These are phyloP conservation scores for Boletus barrowsii DNA, from an alignment of 768 basidiomycete species.

Conservation along the genomic window DNA sequence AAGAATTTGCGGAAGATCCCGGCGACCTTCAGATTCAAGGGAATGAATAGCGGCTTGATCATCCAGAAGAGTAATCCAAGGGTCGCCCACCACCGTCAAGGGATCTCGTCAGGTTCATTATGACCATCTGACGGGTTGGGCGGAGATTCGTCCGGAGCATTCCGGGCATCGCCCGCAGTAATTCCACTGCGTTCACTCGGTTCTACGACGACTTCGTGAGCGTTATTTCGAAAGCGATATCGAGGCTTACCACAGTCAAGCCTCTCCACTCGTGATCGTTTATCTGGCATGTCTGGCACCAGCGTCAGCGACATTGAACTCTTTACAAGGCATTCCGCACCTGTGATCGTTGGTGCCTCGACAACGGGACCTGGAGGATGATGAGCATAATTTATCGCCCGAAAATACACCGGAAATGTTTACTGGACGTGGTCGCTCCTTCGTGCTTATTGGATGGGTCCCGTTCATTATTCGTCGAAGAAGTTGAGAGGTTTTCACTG, in stretches of 20 bases:
- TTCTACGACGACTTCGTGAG: constrained; percentile 15
- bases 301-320: constrained; percentile 10
- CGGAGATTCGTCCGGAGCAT: constrained; percentile 4
- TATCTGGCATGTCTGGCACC: constrained; percentile 11
- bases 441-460: constrained; percentile 14
- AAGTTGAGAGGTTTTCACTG: constrained; percentile 16
- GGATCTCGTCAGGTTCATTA: constrained; percentile 20
- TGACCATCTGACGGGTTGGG: constrained; percentile 10
- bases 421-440: constrained; percentile 28
- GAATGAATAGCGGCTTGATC: constrained; percentile 38
- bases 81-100: constrained; percentile 52
- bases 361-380: constrained; percentile 21
- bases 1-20: constrained; percentile 44
- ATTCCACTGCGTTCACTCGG: constrained; percentile 3
- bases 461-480: constrained; percentile 4
- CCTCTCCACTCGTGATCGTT: not conserved
- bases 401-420: not conserved
- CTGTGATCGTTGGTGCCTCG: constrained; percentile 15
- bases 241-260: constrained; percentile 12
- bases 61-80: constrained; percentile 43
- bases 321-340: constrained; percentile 11
- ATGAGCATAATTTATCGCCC: constrained; percentile 7
- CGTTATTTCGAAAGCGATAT: constrained; percentile 1
- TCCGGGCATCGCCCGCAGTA: not conserved
- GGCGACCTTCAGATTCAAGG: constrained; percentile 47